Base-by-base conservation (phyloP, 306 rosid genomes). In the Vicia villosa region DNA sequence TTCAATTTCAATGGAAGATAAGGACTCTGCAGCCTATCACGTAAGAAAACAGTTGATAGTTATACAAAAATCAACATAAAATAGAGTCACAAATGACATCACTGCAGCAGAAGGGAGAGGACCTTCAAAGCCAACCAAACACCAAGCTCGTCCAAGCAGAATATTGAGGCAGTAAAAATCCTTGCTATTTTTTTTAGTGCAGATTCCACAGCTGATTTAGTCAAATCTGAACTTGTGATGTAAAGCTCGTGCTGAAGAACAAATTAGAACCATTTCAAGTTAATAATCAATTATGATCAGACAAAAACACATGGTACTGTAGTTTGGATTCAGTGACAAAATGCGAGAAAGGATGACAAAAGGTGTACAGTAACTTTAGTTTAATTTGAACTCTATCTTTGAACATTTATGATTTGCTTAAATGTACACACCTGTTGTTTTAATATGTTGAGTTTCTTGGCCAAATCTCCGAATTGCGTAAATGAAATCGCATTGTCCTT, bases 91-190 rank as follows among this genome's bases (percentile, higher is more conserved):
- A 52, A 28, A 28, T 28, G 26, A 38, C 65, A 4, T 50, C 28
- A 41, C 2, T 28, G 67, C 64, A 32, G 21, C 28, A 67, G 30
- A 42, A 56, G 59, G 22, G 55, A 0, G 52, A 74, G 50, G 76
- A 93, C 98, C 97, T 93, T 85, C 62, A 80, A 62, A 75, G 97
- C 83, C 71, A 82, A 72, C 90, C 91, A 88, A 79, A 83, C 60
- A 68, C 98, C 98, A 55, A 93, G 88, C 10, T 87, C 94, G 38
- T 78, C 87, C 82, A 86, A 49, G 80, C 96, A 90, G 79, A 72
- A 93, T 14, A 75, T 40, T 10, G 89, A 40, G 57, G 81, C 59
- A 19, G 56, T 46, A 69, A 28, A 79, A 38, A 77, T 51, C 80
- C 82, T 93, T 32, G 24, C 36, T 28, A 90, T 82, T 81, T 83